Conservation (phyloP, 148 eudicot genomes). For the Camellia japonica region DNA sequence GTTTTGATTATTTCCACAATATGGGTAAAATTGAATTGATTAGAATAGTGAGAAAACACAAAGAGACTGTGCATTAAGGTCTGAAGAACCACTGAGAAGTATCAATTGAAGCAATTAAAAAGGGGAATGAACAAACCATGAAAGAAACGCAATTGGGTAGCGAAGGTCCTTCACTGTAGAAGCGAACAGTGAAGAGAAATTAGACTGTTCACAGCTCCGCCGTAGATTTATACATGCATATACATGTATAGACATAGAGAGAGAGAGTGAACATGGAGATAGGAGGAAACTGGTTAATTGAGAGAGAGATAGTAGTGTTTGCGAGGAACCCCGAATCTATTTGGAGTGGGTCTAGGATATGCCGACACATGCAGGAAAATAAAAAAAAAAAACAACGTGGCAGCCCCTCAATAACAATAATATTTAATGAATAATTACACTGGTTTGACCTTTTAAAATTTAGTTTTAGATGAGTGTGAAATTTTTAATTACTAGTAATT, state of each 20-base stretch:
- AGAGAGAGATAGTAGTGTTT: not conserved
- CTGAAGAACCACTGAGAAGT: not conserved
- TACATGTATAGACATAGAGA: not conserved
- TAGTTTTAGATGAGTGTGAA: too few species aligned
- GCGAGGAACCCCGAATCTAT: too few species aligned
- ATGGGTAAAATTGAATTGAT: not conserved
- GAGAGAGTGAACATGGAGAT: not conserved
- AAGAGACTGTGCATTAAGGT: not conserved
- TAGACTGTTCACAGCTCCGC: not conserved
- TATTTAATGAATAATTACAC: too few species aligned
- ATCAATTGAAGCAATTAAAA: not conserved
- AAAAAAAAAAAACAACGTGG: too few species aligned
- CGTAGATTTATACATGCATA: not conserved
- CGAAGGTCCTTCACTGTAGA: not conserved
- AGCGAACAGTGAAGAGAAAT: not conserved
- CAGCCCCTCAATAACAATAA: too few species aligned
- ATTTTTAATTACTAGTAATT: too few species aligned
- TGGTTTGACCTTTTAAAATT: too few species aligned
- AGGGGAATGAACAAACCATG: not conserved
- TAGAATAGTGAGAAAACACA: not conserved
- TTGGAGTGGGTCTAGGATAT: too few species aligned
- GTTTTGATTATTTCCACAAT: not conserved
- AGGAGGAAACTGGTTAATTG: not conserved
- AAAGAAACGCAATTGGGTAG: slow-evolving; percentile 6
- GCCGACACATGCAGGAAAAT: too few species aligned